Conservation (phyloP, 148 eudicot genomes). For the Fagopyrum esculentum region DNA sequence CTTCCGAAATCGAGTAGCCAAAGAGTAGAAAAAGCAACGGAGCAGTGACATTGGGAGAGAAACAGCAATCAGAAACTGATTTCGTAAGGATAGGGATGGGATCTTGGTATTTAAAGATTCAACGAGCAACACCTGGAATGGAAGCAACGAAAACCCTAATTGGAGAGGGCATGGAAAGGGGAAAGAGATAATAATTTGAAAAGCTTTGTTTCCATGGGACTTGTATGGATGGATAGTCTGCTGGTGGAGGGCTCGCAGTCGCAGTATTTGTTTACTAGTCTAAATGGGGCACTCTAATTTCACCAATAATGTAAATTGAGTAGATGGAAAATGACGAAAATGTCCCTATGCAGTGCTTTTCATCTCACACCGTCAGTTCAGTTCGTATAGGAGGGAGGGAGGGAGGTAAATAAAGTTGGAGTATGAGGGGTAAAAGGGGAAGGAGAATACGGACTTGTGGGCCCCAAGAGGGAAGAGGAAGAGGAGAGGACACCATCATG, state of each 20-base stretch:
- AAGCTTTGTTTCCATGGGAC: not conserved
- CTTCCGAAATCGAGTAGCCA: not conserved
- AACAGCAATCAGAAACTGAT: not conserved
- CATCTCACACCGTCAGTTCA: not conserved
- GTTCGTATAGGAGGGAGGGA: not conserved
- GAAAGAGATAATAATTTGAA: not conserved
- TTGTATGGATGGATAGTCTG: not conserved
- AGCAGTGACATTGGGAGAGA: not conserved
- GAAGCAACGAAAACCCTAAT: conserved; percentile 4
- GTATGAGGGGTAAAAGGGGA: not conserved
- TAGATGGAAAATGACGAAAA: not conserved
- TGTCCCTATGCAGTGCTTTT: not conserved
- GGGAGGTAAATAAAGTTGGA: not conserved
- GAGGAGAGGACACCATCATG: conserved; percentile 31
- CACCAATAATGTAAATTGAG: not conserved
- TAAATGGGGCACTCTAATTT: not conserved
- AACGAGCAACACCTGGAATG: not conserved
- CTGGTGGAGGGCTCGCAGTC: no score
- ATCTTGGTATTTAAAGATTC: not conserved
- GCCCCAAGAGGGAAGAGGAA: not conserved
- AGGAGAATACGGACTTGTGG: not conserved
- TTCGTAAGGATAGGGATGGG: not conserved
- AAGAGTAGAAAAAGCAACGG: not conserved
- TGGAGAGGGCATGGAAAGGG: conserved; percentile 1
- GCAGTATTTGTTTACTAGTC: not conserved